Evolutionary conservation across 2,329 filamentous ascomycete genomes (phyloP).

Genomic region (Scedosporium boydii): DNA sequence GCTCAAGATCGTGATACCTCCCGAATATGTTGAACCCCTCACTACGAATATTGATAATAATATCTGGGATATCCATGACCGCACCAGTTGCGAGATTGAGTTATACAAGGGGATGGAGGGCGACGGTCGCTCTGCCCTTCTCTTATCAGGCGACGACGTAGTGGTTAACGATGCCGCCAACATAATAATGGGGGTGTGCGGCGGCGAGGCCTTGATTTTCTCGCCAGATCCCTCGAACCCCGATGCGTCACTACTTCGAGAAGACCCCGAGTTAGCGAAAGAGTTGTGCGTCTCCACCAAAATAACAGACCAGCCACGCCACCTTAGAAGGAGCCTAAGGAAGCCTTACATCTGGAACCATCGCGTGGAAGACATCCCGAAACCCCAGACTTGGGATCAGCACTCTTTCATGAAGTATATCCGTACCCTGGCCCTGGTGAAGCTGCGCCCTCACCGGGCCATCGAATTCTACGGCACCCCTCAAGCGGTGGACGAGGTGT

Average conservation of each 20-base stretch:
- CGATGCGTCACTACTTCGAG: constrained; percentile 15
- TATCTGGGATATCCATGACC: constrained; percentile 21
- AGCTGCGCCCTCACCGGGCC: constrained; percentile 21
- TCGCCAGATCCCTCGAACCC: constrained; percentile 25
- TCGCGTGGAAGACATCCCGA: constrained; percentile 28
- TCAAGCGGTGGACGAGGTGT: constrained; percentile 26
- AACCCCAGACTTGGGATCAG: constrained; percentile 30
- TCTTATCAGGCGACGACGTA: constrained; percentile 23
- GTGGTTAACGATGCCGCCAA: constrained; percentile 22
- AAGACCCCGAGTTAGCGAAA: constrained; percentile 17
- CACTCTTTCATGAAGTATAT: constrained; percentile 33
- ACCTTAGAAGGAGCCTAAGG: constrained; percentile 13
- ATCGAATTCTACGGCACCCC: constrained; percentile 24
- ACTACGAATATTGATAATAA: constrained; percentile 12
- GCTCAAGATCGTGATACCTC: constrained; percentile 26
- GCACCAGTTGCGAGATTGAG: constrained; percentile 13
- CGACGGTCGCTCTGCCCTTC: constrained; percentile 17
- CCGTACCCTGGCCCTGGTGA: constrained; percentile 27
- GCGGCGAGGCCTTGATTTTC: constrained; percentile 21
- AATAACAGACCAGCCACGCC: constrained; percentile 16
- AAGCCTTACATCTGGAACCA: constrained; percentile 21
- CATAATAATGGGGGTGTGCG: constrained; percentile 17
- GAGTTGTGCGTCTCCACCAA: constrained; percentile 26
- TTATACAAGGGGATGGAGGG: constrained; percentile 7
- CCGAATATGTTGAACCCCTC: constrained; percentile 17